Evolutionary conservation across 257 asterid genomes (phyloP).

Genomic region (Anisodus acutangulus): DNA sequence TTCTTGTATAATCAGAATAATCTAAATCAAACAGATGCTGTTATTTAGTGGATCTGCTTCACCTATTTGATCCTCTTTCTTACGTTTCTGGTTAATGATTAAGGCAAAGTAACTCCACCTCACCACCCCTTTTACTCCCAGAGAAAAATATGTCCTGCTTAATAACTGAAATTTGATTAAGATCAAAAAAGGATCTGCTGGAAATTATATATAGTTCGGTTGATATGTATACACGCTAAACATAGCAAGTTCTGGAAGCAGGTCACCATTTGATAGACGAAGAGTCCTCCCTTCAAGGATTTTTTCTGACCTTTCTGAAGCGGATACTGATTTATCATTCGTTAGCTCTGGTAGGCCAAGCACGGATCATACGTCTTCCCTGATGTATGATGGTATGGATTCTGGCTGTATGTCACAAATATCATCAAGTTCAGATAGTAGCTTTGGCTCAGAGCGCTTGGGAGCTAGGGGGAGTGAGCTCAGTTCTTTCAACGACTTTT

Average conservation of each 20-base stretch:
- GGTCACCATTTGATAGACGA: constrained; percentile 65
- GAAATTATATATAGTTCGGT: neutral
- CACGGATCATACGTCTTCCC: constrained; percentile 49
- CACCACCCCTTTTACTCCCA: neutral
- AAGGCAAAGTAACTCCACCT: neutral
- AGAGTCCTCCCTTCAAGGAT: constrained; percentile 49
- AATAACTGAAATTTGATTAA: neutral
- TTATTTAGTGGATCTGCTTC: neutral
- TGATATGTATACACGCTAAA: constrained; percentile 4
- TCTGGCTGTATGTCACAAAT: constrained; percentile 47
- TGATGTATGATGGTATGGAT: constrained; percentile 47
- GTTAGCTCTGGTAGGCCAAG: constrained; percentile 72
- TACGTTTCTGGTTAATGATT: neutral
- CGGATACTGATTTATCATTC: constrained; percentile 68
- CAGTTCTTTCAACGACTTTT: constrained; percentile 54
- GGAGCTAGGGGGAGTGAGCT: constrained; percentile 54
- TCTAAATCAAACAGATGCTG: neutral
- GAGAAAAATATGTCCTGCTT: neutral
- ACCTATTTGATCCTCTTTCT: neutral
- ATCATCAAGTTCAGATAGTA: constrained; percentile 72
- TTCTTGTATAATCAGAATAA: neutral
- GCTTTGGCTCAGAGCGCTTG: constrained; percentile 56
- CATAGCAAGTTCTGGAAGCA: constrained; percentile 30
- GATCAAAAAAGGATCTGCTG: neutral
- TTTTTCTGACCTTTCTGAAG: constrained; percentile 53